These are phyloP conservation scores for Arthrinium puccinioides DNA, from an alignment of 2,329 filamentous ascomycete genomes.

Conservation along the genomic window DNA sequence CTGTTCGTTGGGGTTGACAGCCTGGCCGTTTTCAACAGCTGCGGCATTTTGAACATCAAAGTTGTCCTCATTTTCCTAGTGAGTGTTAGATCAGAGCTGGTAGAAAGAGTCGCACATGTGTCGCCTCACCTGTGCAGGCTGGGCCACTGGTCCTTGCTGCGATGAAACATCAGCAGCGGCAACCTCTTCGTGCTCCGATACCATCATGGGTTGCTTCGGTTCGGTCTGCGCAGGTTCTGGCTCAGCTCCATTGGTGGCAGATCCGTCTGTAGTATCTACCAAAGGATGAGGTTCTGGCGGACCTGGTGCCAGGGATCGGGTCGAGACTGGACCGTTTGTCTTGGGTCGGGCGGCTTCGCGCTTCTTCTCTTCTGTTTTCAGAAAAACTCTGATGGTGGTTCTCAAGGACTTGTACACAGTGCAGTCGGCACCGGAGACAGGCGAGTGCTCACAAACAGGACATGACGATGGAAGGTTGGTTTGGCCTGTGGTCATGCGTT, in stretches of 20 bases:
- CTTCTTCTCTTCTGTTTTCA: slow-evolving; percentile 89
- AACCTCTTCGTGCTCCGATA: slow-evolving; percentile 3
- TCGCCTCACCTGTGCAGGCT: slow-evolving; percentile 9
- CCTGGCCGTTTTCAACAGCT: no score
- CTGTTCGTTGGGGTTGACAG: slow-evolving; percentile 5
- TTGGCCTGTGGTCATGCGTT: slow-evolving; percentile 56
- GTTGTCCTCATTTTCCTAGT: slow-evolving; percentile 3
- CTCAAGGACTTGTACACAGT: slow-evolving; percentile 85
- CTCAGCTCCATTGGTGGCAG: no score
- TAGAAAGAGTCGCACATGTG: no score
- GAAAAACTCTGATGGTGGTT: slow-evolving; percentile 83
- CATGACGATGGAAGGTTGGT: slow-evolving; percentile 69
- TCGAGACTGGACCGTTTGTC: slow-evolving; percentile 29
- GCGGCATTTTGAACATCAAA: no score
- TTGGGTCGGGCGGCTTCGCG: slow-evolving; percentile 57
- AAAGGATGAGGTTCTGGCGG: slow-evolving; percentile 14
- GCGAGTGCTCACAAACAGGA: slow-evolving; percentile 88
- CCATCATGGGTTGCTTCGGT: slow-evolving; percentile 2
- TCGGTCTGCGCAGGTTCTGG: slow-evolving; percentile 1
- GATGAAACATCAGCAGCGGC: slow-evolving; percentile 5
- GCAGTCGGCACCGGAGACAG: slow-evolving; percentile 79
- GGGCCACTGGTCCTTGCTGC: background rate
- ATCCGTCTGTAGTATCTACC: slow-evolving; percentile 7
- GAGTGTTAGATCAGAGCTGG: background rate
- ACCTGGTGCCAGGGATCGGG: slow-evolving; percentile 31